Conservation (phyloP, 2,329 filamentous ascomycete species). For the Intubia oerlemansii region DNA sequence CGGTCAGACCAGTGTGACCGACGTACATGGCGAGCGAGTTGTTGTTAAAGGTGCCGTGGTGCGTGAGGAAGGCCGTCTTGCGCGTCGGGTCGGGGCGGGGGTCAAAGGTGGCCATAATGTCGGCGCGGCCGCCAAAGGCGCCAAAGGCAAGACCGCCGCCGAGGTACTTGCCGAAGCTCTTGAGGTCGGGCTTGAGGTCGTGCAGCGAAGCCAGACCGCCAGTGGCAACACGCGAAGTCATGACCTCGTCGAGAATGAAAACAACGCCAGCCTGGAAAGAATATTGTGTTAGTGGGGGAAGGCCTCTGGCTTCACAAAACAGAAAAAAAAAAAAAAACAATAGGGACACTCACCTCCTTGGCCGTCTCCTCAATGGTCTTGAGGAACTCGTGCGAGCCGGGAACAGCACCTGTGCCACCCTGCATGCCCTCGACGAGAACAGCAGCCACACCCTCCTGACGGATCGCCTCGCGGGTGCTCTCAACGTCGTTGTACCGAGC, state of each 20-base stretch:
- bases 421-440: conserved; percentile 46
- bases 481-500: conserved; percentile 38
- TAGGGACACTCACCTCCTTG: conserved; percentile 25
- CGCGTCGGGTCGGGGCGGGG: conserved; percentile 21
- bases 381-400: conserved; percentile 30
- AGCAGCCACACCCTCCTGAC: conserved; percentile 26
- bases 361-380: conserved; percentile 25
- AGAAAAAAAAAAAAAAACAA: no score
- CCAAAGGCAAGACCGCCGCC: conserved; percentile 38
- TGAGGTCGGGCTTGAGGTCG: conserved; percentile 31
- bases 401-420: conserved; percentile 34
- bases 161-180: conserved; percentile 34
- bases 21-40: conserved; percentile 40
- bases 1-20: conserved; percentile 20
- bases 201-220: conserved; percentile 34
- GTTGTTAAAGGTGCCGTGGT: conserved; percentile 37
- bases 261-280: conserved; percentile 20
- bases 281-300: neutral
- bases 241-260: conserved; percentile 49
- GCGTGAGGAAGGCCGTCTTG: conserved; percentile 18
- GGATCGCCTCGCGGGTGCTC: conserved; percentile 21
- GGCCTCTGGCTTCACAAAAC: neutral
- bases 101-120: conserved; percentile 56
- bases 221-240: conserved; percentile 38
- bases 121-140: conserved; percentile 28